phyloP scores from a whole-genome alignment of 1,139 yeast genomes.

The Pichia sp. region DNA sequence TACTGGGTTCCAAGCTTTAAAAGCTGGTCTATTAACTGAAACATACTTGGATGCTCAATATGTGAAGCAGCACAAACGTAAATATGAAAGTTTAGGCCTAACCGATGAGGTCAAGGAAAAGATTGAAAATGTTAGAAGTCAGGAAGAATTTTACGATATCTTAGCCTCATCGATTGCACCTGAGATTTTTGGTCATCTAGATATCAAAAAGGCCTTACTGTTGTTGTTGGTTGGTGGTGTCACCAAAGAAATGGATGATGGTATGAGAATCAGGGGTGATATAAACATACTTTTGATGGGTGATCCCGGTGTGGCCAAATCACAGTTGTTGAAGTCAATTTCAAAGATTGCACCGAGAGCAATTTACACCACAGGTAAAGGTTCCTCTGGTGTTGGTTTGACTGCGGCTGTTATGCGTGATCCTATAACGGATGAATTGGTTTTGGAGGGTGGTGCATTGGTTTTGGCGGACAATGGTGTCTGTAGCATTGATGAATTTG shows the following conservation, averaged over 20 bases:
- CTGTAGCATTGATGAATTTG: slow-evolving; percentile 98
- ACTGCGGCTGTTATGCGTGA: slow-evolving; percentile 99
- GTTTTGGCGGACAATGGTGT: slow-evolving; percentile 97
- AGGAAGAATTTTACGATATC: slow-evolving; percentile 73
- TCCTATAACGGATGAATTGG: slow-evolving; percentile 98
- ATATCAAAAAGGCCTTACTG: slow-evolving; percentile 85
- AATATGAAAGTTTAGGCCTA: slow-evolving; percentile 65
- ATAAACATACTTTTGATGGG: slow-evolving; percentile 97
- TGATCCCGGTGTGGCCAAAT: slow-evolving; percentile 99
- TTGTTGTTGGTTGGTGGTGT: slow-evolving; percentile 91
- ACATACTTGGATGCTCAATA: slow-evolving; percentile 88
- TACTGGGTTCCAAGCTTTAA: slow-evolving; percentile 88
- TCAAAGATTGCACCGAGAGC: slow-evolving; percentile 95
- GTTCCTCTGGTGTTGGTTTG: slow-evolving; percentile 98
- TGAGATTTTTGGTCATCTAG: slow-evolving; percentile 91
- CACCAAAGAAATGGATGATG: slow-evolving; percentile 91
- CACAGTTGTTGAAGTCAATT: slow-evolving; percentile 88
- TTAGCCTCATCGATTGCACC: slow-evolving; percentile 93
- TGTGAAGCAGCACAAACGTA: slow-evolving; percentile 83
- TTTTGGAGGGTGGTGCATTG: slow-evolving; percentile 96
- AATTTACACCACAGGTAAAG: slow-evolving; percentile 97
- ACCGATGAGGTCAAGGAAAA: slow-evolving; percentile 53
- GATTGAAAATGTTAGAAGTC: slow-evolving; percentile 49
- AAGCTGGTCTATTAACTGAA: slow-evolving; percentile 91
- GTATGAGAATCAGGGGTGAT: slow-evolving; percentile 96